Conservation (phyloP, 176 grass and related monocot species). For the Olyra latifolia region DNA sequence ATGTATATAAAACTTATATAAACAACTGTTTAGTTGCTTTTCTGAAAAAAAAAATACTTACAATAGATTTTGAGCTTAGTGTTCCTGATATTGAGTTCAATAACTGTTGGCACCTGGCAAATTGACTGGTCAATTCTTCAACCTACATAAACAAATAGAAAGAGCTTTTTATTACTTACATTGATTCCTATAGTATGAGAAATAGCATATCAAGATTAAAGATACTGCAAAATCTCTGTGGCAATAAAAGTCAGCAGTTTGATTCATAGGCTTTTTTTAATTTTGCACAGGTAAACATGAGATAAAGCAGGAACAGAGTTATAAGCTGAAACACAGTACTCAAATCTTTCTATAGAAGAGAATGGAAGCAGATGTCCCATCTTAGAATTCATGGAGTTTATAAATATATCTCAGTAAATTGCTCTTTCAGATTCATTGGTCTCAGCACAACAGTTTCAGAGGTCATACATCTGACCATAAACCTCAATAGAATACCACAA, state of each 20-base stretch:
- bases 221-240: background rate
- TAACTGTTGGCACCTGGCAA: conserved; percentile 49
- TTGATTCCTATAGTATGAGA: background rate
- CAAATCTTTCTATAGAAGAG: background rate
- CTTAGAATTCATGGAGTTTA: background rate
- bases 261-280: background rate
- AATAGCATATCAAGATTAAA: background rate
- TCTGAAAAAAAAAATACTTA: conserved; percentile 30
- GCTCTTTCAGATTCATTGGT: background rate
- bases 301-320: background rate
- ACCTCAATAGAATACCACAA: background rate
- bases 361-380: background rate
- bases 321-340: background rate
- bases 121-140: conserved; percentile 55
- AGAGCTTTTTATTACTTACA: background rate
- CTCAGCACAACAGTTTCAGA: background rate
- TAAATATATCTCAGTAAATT: background rate
- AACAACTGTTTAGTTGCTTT: background rate
- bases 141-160: conserved; percentile 38
- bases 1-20: background rate
- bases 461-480: background rate
- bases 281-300: background rate
- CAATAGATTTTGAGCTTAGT: conserved; percentile 48
- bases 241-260: background rate
- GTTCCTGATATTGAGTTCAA: conserved; percentile 59